Percentiles rank a stretch among this genome's conserved stretches.
phyloP scores from a whole-genome alignment of 805 yeast species.

The Yamadazyma sp. region DNA sequence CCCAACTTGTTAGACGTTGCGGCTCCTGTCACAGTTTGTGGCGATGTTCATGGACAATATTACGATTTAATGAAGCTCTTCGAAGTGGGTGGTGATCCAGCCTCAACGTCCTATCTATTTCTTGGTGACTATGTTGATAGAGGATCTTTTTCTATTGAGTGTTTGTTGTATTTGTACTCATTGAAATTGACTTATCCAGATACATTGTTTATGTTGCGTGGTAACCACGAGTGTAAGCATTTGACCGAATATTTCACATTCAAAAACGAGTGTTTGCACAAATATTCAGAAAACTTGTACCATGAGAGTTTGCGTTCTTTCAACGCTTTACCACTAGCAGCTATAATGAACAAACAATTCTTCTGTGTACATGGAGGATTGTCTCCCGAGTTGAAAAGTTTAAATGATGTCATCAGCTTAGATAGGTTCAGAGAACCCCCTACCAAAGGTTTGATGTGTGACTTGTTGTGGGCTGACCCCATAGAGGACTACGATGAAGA shows the following conservation, averaged over 20 bases:
- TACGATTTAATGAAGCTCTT: slow-evolving; percentile 86
- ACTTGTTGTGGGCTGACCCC: slow-evolving; percentile 95
- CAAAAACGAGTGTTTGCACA: slow-evolving; percentile 85
- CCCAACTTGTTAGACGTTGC: slow-evolving; percentile 80
- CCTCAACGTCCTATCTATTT: slow-evolving; percentile 71
- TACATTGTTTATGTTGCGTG: slow-evolving; percentile 79
- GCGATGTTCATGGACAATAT: slow-evolving; percentile 96
- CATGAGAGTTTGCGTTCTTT: slow-evolving; percentile 75
- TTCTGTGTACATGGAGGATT: slow-evolving; percentile 97
- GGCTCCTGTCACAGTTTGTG: slow-evolving; percentile 94
- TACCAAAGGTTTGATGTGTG: slow-evolving; percentile 90
- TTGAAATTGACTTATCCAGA: slow-evolving; percentile 74
- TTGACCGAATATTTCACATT: slow-evolving; percentile 92
- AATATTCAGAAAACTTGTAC: slow-evolving; percentile 66
- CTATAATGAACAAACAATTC: slow-evolving; percentile 89
- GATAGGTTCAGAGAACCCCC: slow-evolving; percentile 93
- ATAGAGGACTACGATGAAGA: slow-evolving; percentile 71
- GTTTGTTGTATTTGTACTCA: slow-evolving; percentile 71
- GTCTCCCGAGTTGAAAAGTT: slow-evolving; percentile 74
- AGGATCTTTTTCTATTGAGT: slow-evolving; percentile 87
- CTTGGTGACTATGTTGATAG: slow-evolving; percentile 95
- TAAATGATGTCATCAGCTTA: slow-evolving; percentile 65
- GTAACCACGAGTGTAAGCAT: slow-evolving; percentile 94
- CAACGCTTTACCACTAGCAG: slow-evolving; percentile 87
- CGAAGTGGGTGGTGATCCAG: slow-evolving; percentile 92